Evolutionary conservation across 179 eudicot genomes (phyloP).

Genomic region (Amaranthus tricolor): DNA sequence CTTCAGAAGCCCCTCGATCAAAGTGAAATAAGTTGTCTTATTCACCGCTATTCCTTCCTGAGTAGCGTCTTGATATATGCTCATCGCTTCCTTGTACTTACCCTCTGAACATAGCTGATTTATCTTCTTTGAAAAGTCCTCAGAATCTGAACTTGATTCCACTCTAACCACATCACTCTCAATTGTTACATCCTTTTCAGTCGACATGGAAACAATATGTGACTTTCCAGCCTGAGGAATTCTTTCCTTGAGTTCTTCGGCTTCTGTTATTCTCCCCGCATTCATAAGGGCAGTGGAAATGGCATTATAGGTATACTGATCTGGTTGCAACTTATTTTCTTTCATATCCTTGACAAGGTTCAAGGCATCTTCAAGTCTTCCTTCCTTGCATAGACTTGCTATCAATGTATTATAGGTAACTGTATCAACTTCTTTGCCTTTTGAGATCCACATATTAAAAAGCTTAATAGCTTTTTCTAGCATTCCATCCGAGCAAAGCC

Average conservation of each 20-base stretch:
- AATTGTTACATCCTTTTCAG: conserved; percentile 27
- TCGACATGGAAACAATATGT: conserved; percentile 19
- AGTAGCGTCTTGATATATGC: conserved; percentile 40
- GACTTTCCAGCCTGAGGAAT: conserved; percentile 32
- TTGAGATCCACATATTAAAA: conserved; percentile 59
- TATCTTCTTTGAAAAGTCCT: conserved; percentile 50
- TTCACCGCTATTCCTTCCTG: conserved; percentile 43
- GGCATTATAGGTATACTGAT: conserved; percentile 55
- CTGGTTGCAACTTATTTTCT: conserved; percentile 57
- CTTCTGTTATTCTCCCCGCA: conserved; percentile 56
- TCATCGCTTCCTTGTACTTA: conserved; percentile 72
- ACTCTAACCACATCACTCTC: conserved; percentile 19
- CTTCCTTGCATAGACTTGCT: conserved; percentile 59
- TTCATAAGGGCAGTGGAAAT: conserved; percentile 48
- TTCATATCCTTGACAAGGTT: conserved; percentile 58
- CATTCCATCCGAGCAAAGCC: conserved; percentile 76
- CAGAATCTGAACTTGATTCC: conserved; percentile 35
- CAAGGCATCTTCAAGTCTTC: conserved; percentile 61
- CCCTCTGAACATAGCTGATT: conserved; percentile 49
- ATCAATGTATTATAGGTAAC: conserved; percentile 75
- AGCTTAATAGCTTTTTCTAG: conserved; percentile 67
- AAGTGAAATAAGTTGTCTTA: conserved; percentile 50
- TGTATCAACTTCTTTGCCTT: conserved; percentile 61
- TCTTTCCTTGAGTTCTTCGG: conserved; percentile 47
- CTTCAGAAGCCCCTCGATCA: conserved; percentile 72